A percentile compares a stretch with the other conserved stretches of the same genome.
Conservation (phyloP, 2,329 filamentous ascomycete genomes). For the Bisporella sp. region DNA sequence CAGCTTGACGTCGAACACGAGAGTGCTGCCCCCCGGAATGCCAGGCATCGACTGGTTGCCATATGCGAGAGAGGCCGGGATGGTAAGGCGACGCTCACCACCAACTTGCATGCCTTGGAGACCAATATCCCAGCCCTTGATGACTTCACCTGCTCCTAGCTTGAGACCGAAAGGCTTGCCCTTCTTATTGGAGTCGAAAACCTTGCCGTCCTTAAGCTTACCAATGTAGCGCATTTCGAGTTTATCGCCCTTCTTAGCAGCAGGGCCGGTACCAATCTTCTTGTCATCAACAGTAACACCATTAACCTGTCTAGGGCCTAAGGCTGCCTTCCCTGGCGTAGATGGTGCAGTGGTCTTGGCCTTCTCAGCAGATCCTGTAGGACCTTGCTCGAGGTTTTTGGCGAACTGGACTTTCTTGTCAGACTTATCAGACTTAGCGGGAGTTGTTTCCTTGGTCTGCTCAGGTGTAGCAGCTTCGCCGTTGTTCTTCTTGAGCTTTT, state of each 20-base stretch:
- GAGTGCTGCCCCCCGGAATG: slow-evolving; percentile 84
- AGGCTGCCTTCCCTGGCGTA: slow-evolving; percentile 37
- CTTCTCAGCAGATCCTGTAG: slow-evolving; percentile 61
- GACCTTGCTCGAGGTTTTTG: slow-evolving; percentile 97
- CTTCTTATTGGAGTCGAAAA: slow-evolving; percentile 98
- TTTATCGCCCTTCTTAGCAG: slow-evolving; percentile 82
- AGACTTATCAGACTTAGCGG: slow-evolving; percentile 45
- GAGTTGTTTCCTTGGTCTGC: slow-evolving; percentile 44
- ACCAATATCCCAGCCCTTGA: slow-evolving; percentile 98
- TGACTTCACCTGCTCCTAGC: slow-evolving; percentile 89
- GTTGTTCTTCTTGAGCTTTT: slow-evolving; percentile 99
- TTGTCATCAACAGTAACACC: slow-evolving; percentile 94
- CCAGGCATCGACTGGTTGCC: slow-evolving; percentile 76
- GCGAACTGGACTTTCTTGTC: slow-evolving; percentile 99
- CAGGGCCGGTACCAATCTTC: slow-evolving; percentile 78
- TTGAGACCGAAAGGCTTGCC: slow-evolving; percentile 97
- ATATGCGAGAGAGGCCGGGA: slow-evolving; percentile 83
- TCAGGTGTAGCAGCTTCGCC: slow-evolving; percentile 68
- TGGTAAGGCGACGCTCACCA: slow-evolving; percentile 85
- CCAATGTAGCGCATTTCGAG: slow-evolving; percentile 97
- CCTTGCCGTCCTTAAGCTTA: slow-evolving; percentile 89
- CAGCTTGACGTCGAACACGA: slow-evolving; percentile 88
- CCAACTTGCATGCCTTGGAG: slow-evolving; percentile 87
- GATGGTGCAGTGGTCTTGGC: slow-evolving; percentile 39
- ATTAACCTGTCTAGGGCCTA: slow-evolving; percentile 71